Conservation (phyloP, 2,329 filamentous ascomycete genomes). For the Thelonectria discophora region DNA sequence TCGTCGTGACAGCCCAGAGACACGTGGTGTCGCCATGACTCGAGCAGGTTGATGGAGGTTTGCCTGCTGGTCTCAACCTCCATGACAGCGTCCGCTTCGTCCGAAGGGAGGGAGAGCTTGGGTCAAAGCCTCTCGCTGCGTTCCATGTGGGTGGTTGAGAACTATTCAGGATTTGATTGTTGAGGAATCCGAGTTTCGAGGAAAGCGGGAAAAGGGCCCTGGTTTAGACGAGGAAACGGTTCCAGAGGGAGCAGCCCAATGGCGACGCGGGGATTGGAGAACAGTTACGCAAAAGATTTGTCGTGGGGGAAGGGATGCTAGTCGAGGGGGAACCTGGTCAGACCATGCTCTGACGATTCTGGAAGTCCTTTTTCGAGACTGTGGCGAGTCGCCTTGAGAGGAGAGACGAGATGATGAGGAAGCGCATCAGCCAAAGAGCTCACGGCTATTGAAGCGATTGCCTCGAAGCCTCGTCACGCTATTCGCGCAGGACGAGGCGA, state of each 20-base stretch:
- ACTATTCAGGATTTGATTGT: too few species aligned
- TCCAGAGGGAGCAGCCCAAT: constrained; percentile 3
- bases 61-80: constrained; percentile 40
- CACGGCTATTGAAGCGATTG: background rate
- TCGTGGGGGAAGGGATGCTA: constrained; percentile 9
- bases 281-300: constrained; percentile 10
- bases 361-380: background rate
- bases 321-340: constrained; percentile 13
- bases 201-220: background rate
- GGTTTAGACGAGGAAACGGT: constrained; percentile 11
- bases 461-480: constrained; percentile 14
- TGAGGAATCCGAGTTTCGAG: background rate
- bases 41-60: constrained; percentile 37
- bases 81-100: constrained; percentile 39
- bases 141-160: constrained; percentile 36
- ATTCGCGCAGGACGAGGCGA: constrained; percentile 17
- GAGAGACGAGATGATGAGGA: too few species aligned
- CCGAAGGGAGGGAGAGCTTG: constrained; percentile 23
- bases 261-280: constrained; percentile 15
- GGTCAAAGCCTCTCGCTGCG: constrained; percentile 31
- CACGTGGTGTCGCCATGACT: constrained; percentile 36
- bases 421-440: background rate
- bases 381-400: background rate
- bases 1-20: constrained; percentile 37
- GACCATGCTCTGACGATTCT: constrained; percentile 27